These are phyloP conservation scores for Xylariomycetidae sp. DNA, from an alignment of 2,329 filamentous ascomycete genomes.

Conservation along the genomic window DNA sequence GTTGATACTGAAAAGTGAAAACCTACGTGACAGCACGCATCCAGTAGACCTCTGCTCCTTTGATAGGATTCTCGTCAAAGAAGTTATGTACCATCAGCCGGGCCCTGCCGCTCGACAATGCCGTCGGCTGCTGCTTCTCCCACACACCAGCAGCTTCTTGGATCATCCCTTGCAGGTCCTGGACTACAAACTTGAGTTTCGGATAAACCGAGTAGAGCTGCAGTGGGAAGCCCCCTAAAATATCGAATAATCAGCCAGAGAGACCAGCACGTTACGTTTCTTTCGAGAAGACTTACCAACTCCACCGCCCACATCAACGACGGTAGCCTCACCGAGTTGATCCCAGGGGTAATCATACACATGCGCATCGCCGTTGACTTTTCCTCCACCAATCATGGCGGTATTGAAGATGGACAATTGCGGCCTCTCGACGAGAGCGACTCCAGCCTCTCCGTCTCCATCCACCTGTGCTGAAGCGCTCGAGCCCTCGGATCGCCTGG, in stretches of 20 bases:
- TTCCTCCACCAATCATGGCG: slow-evolving; percentile 4
- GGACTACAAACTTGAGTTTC: slow-evolving; percentile 12
- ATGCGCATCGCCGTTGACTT: slow-evolving; percentile 8
- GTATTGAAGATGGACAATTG: slow-evolving; percentile 1
- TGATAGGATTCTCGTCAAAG: slow-evolving; percentile 21
- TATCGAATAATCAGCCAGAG: slow-evolving; percentile 9
- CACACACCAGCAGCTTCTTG: slow-evolving; percentile 12
- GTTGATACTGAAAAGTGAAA: neutral
- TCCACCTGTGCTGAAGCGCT: neutral
- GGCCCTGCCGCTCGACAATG: slow-evolving; percentile 12
- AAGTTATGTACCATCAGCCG: slow-evolving; percentile 22
- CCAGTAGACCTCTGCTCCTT: slow-evolving; percentile 22
- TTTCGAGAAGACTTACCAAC: slow-evolving; percentile 9
- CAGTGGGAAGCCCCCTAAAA: slow-evolving; percentile 8
- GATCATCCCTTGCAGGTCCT: slow-evolving; percentile 9
- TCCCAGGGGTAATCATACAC: slow-evolving; percentile 16
- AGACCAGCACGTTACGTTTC: slow-evolving; percentile 3
- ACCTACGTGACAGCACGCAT: neutral
- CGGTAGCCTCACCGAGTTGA: slow-evolving; percentile 9
- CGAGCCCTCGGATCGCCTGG: slow-evolving; percentile 5
- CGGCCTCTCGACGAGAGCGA: slow-evolving; percentile 1
- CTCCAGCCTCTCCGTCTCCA: neutral
- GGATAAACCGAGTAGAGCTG: slow-evolving; percentile 10
- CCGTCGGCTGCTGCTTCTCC: slow-evolving; percentile 13
- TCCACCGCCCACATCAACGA: slow-evolving; percentile 15